Evolutionary conservation across 805 yeast genomes (phyloP).

Genomic region (Spathaspora sp.): DNA sequence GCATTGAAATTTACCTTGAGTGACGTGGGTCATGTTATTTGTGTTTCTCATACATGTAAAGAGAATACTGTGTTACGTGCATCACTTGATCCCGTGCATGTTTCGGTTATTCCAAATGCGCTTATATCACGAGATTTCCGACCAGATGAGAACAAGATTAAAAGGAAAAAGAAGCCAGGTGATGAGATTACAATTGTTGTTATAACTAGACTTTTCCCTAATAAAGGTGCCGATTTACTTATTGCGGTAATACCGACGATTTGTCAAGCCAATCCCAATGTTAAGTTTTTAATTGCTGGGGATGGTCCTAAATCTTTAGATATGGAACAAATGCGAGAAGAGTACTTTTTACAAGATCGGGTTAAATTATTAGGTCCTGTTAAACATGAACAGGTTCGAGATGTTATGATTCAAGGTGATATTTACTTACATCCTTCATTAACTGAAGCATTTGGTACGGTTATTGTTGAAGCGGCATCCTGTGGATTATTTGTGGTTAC

Average conservation of each 20-base stretch:
- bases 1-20: slow-evolving; percentile 75
- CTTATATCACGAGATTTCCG: slow-evolving; percentile 77
- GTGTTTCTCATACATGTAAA: slow-evolving; percentile 94
- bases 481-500: slow-evolving; percentile 93
- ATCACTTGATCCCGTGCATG: slow-evolving; percentile 67
- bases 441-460: slow-evolving; percentile 98
- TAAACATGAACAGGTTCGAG: slow-evolving; percentile 88
- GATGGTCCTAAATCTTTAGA: slow-evolving; percentile 96
- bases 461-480: slow-evolving; percentile 93
- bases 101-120: slow-evolving; percentile 95
- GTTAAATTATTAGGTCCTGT: slow-evolving; percentile 84
- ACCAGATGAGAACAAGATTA: slow-evolving; percentile 10
- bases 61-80: slow-evolving; percentile 93
- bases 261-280: slow-evolving; percentile 59
- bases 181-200: slow-evolving; percentile 76
- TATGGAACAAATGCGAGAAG: slow-evolving; percentile 92
- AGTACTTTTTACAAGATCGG: slow-evolving; percentile 77
- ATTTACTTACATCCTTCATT: slow-evolving; percentile 90
- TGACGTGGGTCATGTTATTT: slow-evolving; percentile 89
- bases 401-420: slow-evolving; percentile 90
- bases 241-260: slow-evolving; percentile 82
- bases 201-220: slow-evolving; percentile 88
- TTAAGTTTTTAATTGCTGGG: slow-evolving; percentile 86
- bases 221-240: slow-evolving; percentile 90
- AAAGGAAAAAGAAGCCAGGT: slow-evolving; percentile 4